Evolutionary conservation across 306 rosid genomes (phyloP).

Genomic region (Biancaea sappan): DNA sequence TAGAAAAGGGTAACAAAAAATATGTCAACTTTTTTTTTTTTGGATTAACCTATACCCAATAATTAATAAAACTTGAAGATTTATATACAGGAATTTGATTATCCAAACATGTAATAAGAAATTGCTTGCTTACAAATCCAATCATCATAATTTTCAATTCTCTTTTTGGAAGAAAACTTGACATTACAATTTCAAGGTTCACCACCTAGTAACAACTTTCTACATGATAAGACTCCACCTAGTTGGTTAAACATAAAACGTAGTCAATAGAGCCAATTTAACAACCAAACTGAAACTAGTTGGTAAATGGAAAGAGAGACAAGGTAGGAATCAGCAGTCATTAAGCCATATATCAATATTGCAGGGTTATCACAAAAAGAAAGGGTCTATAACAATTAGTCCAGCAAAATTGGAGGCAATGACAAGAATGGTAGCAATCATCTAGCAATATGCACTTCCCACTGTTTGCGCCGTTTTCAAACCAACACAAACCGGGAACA

Average conservation of each 20-base stretch:
- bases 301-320: not conserved
- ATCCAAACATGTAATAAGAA: conserved; percentile 5
- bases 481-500: not conserved
- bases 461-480: not conserved
- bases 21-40: not conserved
- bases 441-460: not conserved
- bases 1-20: conserved; percentile 1
- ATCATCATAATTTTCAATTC: not conserved
- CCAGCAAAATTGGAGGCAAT: conserved; percentile 11
- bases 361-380: not conserved
- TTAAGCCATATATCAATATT: not conserved
- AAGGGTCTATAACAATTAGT: not conserved
- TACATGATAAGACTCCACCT: not conserved
- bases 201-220: not conserved
- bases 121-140: not conserved
- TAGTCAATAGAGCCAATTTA: not conserved
- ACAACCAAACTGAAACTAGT: not conserved
- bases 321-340: not conserved
- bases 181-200: not conserved
- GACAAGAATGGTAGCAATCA: not conserved
- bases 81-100: conserved; percentile 16
- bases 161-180: not conserved
- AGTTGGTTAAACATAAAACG: not conserved
- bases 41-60: not conserved
- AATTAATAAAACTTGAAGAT: not conserved